A percentile compares a stretch with the other conserved stretches of the same genome.
Conservation (phyloP, 176 grass and related monocot species). For the Olyra latifolia region DNA sequence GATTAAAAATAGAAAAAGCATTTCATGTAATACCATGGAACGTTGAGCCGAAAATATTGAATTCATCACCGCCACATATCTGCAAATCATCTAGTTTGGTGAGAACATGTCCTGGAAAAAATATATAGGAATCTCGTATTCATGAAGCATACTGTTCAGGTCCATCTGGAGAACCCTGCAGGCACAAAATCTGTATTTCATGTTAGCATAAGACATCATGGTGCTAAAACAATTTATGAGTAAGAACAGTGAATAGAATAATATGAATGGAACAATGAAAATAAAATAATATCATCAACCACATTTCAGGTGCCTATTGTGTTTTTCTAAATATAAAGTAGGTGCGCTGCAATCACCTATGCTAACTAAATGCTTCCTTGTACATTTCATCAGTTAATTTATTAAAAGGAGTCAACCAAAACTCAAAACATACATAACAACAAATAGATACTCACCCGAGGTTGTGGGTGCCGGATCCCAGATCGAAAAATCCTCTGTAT, state of each 20-base stretch:
- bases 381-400: not conserved
- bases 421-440: not conserved
- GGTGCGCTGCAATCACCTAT: not conserved
- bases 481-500: slow-evolving; percentile 91
- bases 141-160: slow-evolving; percentile 29
- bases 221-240: slow-evolving; percentile 26
- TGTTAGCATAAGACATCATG: slow-evolving; percentile 35
- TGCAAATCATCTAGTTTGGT: slow-evolving; percentile 37
- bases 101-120: slow-evolving; percentile 27
- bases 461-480: slow-evolving; percentile 73
- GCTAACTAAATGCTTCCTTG: not conserved
- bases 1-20: not conserved
- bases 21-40: slow-evolving; percentile 62
- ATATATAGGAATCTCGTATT: not conserved
- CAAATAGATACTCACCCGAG: slow-evolving; percentile 59
- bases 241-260: not conserved
- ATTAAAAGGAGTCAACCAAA: not conserved
- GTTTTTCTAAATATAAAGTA: not conserved
- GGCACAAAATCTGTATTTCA: slow-evolving; percentile 75
- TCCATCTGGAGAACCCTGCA: slow-evolving; percentile 95
- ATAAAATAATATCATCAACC: slow-evolving; percentile 13
- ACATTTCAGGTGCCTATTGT: not conserved
- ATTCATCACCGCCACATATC: slow-evolving; percentile 99
- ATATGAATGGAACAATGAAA: not conserved
- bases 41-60: slow-evolving; percentile 97